These are phyloP conservation scores for Paralagenidium karlingii DNA, from an alignment of 352 stramenopile genomes.

Conservation along the genomic window DNA sequence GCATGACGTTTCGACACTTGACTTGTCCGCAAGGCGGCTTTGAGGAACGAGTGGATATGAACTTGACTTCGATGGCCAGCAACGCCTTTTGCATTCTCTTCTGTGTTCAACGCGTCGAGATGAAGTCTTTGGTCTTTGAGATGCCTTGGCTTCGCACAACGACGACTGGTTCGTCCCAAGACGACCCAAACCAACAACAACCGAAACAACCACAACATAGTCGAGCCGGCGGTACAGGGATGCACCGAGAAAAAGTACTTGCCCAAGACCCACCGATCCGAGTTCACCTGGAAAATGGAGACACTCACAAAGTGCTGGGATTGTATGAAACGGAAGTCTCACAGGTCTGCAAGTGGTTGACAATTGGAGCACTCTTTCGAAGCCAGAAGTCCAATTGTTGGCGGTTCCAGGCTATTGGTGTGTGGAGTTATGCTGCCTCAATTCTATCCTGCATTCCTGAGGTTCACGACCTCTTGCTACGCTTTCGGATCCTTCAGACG, in stretches of 20 bases:
- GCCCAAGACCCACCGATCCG: slow-evolving; percentile 1
- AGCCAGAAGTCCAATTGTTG: slow-evolving; percentile 34
- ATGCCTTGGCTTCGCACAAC: neutral
- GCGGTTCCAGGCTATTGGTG: slow-evolving; percentile 32
- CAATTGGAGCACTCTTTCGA: slow-evolving; percentile 30
- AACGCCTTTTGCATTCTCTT: slow-evolving; percentile 44
- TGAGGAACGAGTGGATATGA: slow-evolving; percentile 30
- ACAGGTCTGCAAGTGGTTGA: slow-evolving; percentile 26
- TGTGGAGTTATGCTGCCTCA: slow-evolving; percentile 19
- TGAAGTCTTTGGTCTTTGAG: neutral
- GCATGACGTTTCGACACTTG: slow-evolving; percentile 20
- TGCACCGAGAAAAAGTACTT: slow-evolving; percentile 4
- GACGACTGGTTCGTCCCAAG: neutral
- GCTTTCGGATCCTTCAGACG: slow-evolving; percentile 35
- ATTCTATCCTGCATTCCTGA: slow-evolving; percentile 37
- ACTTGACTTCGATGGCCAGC: slow-evolving; percentile 14
- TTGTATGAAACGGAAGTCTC: slow-evolving; percentile 24
- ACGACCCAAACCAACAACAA: neutral
- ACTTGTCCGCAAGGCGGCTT: slow-evolving; percentile 32
- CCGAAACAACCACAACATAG: neutral
- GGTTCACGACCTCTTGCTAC: slow-evolving; percentile 30
- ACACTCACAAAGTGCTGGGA: slow-evolving; percentile 26
- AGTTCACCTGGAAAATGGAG: slow-evolving; percentile 39
- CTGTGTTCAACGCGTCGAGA: slow-evolving; percentile 14
- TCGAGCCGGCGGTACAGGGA: neutral